Conservation (phyloP, 2,329 filamentous ascomycete species). For the Cladobotryum protrusum region DNA sequence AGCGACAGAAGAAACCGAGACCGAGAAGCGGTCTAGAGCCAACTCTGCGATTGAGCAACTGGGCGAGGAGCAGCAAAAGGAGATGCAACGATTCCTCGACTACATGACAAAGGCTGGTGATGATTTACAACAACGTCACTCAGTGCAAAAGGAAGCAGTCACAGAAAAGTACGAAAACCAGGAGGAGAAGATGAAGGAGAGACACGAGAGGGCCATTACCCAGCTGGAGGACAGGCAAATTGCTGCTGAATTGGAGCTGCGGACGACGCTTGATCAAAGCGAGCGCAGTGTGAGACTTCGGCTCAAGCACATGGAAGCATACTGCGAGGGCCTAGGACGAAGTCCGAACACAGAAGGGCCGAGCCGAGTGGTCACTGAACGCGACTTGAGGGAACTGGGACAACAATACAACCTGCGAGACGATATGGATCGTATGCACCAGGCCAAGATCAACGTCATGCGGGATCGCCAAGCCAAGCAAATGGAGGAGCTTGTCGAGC, state of each 20-base stretch:
- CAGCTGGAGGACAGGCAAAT: conserved; percentile 58
- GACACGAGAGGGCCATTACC: conserved; percentile 45
- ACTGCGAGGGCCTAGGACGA: conserved; percentile 50
- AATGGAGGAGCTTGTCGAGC: conserved; percentile 51
- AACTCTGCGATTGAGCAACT: conserved; percentile 40
- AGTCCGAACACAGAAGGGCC: conserved; percentile 35
- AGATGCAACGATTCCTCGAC: conserved; percentile 45
- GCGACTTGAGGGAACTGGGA: conserved; percentile 51
- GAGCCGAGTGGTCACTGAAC: conserved; percentile 50
- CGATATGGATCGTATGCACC: conserved; percentile 52
- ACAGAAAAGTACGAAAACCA: conserved; percentile 42
- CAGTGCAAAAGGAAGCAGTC: conserved; percentile 40
- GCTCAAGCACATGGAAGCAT: conserved; percentile 61
- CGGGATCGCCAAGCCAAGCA: conserved; percentile 57
- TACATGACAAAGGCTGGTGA: conserved; percentile 45
- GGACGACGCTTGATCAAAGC: conserved; percentile 47
- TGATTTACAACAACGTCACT: conserved; percentile 46
- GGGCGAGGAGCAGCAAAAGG: conserved; percentile 39
- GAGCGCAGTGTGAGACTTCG: conserved; percentile 52
- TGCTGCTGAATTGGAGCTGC: conserved; percentile 55
- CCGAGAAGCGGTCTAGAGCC: conserved; percentile 39
- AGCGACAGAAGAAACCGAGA: conserved; percentile 42
- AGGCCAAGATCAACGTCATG: conserved; percentile 58
- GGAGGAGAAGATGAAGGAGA: conserved; percentile 47
- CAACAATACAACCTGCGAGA: conserved; percentile 57